Conservation (phyloP, 257 asterid species). For the Rehmannia glutinosa region DNA sequence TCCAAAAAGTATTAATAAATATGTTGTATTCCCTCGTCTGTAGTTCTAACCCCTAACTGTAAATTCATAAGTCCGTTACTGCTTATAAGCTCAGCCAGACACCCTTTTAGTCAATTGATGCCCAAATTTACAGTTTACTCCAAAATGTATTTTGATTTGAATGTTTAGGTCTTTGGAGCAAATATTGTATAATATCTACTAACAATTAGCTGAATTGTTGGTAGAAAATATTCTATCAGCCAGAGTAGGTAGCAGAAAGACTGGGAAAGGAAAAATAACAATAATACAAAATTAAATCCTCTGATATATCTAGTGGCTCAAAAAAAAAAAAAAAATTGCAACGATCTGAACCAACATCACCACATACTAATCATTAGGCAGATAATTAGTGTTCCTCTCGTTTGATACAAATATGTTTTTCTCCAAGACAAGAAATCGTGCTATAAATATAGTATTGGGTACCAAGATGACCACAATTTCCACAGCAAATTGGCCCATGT, state of each 20-base stretch:
- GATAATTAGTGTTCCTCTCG: constrained; percentile 25
- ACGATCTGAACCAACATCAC: constrained; percentile 11
- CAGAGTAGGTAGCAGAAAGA: neutral
- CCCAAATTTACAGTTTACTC: neutral
- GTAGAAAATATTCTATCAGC: neutral
- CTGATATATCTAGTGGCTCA: constrained; percentile 7
- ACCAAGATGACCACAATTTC: constrained; percentile 8
- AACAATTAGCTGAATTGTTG: neutral
- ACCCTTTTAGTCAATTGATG: too few relatives aligned
- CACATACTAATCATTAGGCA: constrained; percentile 20
- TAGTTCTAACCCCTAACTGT: too few relatives aligned
- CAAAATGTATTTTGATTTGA: neutral
- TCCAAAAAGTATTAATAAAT: too few relatives aligned
- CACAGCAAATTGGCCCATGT: constrained; percentile 6
- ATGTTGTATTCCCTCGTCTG: too few relatives aligned
- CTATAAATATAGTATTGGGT: neutral
- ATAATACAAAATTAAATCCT: neutral
- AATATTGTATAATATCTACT: neutral
- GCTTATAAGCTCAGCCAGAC: too few relatives aligned
- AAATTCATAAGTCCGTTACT: too few relatives aligned
- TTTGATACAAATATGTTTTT: constrained; percentile 13
- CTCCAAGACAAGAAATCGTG: constrained; percentile 28
- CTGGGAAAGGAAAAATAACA: neutral
- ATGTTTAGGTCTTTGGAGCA: neutral
- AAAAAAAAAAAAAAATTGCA: too few relatives aligned